Evolutionary conservation across 192 early-diverging fungal genomes (phyloP).

Genomic region (Dissophora ornata): DNA sequence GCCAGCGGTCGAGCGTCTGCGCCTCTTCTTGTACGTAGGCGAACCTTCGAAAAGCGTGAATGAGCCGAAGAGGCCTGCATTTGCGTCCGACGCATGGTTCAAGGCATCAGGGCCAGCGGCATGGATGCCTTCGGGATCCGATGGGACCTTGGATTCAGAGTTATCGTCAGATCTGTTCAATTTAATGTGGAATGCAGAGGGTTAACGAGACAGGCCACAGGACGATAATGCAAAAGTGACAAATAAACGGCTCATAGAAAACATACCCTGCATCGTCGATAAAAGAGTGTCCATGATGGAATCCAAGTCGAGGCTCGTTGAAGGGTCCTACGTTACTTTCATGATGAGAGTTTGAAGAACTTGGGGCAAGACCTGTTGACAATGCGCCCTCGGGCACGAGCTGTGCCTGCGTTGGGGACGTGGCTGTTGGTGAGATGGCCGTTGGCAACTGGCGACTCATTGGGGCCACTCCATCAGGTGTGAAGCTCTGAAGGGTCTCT

Average conservation of each 20-base stretch:
- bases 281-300: conserved; percentile 17
- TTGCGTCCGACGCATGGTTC: conserved; percentile 39
- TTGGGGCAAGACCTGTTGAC: neutral
- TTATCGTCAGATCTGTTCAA: conserved; percentile 54
- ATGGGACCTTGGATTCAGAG: conserved; percentile 55
- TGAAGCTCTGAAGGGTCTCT: conserved; percentile 49
- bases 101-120: conserved; percentile 1
- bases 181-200: neutral
- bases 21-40: conserved; percentile 79
- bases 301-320: neutral
- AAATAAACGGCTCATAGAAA: too few species aligned
- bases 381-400: conserved; percentile 30
- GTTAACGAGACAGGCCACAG: too few species aligned
- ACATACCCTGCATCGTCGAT: conserved; percentile 31
- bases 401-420: conserved; percentile 41
- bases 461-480: conserved; percentile 42
- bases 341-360: neutral
- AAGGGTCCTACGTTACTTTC: neutral
- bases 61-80: conserved; percentile 61
- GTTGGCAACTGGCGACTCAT: conserved; percentile 39
- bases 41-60: conserved; percentile 76
- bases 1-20: conserved; percentile 63
- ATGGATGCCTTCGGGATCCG: conserved; percentile 26
- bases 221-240: neutral
- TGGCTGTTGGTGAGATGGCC: conserved; percentile 19